Conservation (phyloP, 169 alveolate species). For the Plasmodium malariae region DNA sequence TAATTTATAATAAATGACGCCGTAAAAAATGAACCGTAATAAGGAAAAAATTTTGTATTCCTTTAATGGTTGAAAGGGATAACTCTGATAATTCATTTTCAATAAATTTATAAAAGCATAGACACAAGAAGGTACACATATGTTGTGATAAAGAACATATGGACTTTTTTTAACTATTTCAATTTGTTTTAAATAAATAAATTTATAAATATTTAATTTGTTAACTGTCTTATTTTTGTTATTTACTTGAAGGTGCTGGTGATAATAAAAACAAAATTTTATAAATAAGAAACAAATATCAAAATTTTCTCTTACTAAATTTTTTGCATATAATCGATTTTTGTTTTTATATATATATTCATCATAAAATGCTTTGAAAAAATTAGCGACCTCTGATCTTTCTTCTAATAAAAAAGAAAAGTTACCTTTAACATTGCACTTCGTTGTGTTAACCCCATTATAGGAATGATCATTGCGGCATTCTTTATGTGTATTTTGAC, state of each 20-base stretch:
- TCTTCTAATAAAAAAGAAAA: slow-evolving; percentile 30
- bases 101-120: slow-evolving; percentile 47
- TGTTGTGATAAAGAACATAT: slow-evolving; percentile 9
- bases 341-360: slow-evolving; percentile 61
- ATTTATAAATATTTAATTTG: slow-evolving; percentile 28
- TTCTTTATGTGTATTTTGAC: no score
- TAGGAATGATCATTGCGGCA: no score
- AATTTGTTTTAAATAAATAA: slow-evolving; percentile 59
- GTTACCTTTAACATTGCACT: no score
- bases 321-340: slow-evolving; percentile 32
- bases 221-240: not conserved
- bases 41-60: slow-evolving; percentile 22
- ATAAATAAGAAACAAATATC: slow-evolving; percentile 64
- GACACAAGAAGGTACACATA: slow-evolving; percentile 66
- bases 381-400: slow-evolving; percentile 13
- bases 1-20: slow-evolving; percentile 33
- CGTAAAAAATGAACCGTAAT: slow-evolving; percentile 25
- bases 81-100: slow-evolving; percentile 43
- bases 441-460: no score
- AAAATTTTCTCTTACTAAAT: slow-evolving; percentile 38
- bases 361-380: slow-evolving; percentile 44
- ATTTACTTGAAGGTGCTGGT: not conserved
- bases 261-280: slow-evolving; percentile 49
- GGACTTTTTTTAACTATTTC: slow-evolving; percentile 29
- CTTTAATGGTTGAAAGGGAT: slow-evolving; percentile 25